Percentiles rank a stretch among this genome's conserved stretches.
Conservation (phyloP, 1,284 basidiomycete species). For the Heterobasidion occidentale region DNA sequence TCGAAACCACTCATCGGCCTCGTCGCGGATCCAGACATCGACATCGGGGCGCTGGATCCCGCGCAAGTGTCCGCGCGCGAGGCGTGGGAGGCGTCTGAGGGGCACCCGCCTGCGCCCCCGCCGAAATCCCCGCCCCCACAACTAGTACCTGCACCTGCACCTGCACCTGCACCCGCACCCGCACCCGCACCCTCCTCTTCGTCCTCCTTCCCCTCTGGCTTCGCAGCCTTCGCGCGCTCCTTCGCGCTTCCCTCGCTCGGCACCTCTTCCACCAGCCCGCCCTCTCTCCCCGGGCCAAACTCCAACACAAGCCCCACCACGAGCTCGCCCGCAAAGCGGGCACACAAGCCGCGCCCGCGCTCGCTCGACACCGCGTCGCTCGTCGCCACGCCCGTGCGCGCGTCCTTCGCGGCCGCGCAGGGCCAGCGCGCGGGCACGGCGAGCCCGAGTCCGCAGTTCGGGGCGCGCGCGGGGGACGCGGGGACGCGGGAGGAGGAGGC, state of each 20-base stretch:
- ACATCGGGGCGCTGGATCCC: constrained; percentile 27
- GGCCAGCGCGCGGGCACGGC: constrained; percentile 7
- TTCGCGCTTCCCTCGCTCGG: constrained; percentile 41
- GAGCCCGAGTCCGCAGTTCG: constrained; percentile 1
- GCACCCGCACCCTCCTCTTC: constrained; percentile 18
- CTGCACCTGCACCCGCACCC: background rate
- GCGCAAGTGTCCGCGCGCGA: constrained; percentile 20
- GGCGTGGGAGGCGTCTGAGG: constrained; percentile 52
- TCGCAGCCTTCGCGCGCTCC: constrained; percentile 51
- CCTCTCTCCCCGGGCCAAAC: background rate
- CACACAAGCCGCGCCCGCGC: constrained; percentile 32
- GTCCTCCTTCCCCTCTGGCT: constrained; percentile 45
- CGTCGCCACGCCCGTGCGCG: constrained; percentile 45
- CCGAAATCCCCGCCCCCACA: constrained; percentile 20
- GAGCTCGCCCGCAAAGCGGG: constrained; percentile 19
- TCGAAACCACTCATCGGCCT: too few species aligned
- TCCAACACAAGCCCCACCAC: constrained; percentile 1
- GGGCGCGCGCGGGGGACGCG: background rate
- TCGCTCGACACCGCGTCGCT: constrained; percentile 47
- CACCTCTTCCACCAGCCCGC: constrained; percentile 8
- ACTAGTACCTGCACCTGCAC: constrained; percentile 6
- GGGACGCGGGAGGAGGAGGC: background rate
- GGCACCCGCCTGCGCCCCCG: constrained; percentile 39
- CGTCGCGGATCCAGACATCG: constrained; percentile 39
- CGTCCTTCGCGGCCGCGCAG: constrained; percentile 48